Evolutionary conservation across 2,329 filamentous ascomycete genomes (phyloP), one percentile per base, ranked within the genome.

Genomic region (Akanthomyces muscarius): DNA sequence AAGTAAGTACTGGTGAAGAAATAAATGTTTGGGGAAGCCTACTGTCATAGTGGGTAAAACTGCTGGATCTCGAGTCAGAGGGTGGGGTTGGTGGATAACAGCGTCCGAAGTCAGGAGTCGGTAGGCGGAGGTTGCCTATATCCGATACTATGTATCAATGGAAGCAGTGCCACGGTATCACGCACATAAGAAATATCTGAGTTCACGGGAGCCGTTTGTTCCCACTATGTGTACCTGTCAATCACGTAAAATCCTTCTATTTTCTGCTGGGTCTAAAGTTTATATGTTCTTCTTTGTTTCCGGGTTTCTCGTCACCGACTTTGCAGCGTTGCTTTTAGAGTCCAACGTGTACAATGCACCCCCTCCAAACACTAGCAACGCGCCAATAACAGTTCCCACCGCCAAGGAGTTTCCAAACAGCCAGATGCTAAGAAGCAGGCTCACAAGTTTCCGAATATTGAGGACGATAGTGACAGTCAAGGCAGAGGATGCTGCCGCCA

Each of bases 381-480:
- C 93, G 3, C 95, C 95, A 5, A 91, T 64, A 60, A 96, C 76
- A 65, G 96, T 97, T 45, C 91, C 89, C 0, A 81, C 77, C 14
- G 89, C 86, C 67, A 99, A 80, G 45, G 83, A 77, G 73, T 99
- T 97, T 5, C 94, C 95, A 76, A 99, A 99, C 1, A 99, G 76
- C 84, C 92, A 94, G 64, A 98, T 96, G 69, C 93, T 97, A 64
- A 98, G 75, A 65, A 98, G 79, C 65, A 98, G 83, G 70, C 93
- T 97, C 62, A 97, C 89, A 23, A 99, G 81, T 76, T 99, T 99
- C 69, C 95, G 86, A 65, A 99, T 90, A 73, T 98, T 99, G 65
- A 99, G 81, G 54, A 98, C 92, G 69, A 99, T 96, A 1, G 94
- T 97, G 28, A 99, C 95, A 0, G 95, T 98, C 62, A 99, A 83